Conservation (phyloP, 1,284 basidiomycete species). For the Naganishia sp. region DNA sequence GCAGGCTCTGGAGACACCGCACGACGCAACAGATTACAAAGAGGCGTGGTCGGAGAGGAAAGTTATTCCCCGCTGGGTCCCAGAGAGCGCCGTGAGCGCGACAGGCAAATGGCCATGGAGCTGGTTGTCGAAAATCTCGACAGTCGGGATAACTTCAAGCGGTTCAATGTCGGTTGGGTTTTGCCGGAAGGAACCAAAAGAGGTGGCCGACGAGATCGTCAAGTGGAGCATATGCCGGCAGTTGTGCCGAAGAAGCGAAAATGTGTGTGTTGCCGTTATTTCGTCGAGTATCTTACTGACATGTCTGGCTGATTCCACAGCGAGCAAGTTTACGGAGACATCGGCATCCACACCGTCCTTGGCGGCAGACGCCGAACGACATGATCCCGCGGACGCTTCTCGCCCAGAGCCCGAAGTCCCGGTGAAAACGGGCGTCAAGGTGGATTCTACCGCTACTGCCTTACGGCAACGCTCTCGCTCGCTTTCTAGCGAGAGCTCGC, state of each 20-base stretch:
- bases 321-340: slow-evolving; percentile 13
- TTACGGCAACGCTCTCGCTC: background rate
- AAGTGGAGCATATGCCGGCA: background rate
- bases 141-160: slow-evolving; percentile 63
- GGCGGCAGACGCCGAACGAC: background rate
- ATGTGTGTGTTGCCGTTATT: slow-evolving; percentile 1
- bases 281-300: background rate
- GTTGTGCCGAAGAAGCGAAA: slow-evolving; percentile 2
- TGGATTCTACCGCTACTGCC: too few relatives aligned
- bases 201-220: slow-evolving; percentile 50
- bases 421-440: too few relatives aligned
- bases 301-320: background rate
- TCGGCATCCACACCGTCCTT: slow-evolving; percentile 1
- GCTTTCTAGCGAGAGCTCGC: slow-evolving; percentile 5
- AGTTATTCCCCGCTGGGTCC: slow-evolving; percentile 49
- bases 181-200: slow-evolving; percentile 71
- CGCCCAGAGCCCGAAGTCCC: too few relatives aligned
- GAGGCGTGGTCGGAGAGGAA: slow-evolving; percentile 47
- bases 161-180: slow-evolving; percentile 66
- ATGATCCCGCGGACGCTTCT: too few relatives aligned
- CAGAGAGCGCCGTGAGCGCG: slow-evolving; percentile 48
- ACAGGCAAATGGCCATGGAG: slow-evolving; percentile 38
- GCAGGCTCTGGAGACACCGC: slow-evolving; percentile 3
- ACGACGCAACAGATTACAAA: slow-evolving; percentile 34
- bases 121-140: slow-evolving; percentile 68